Base-by-base conservation (phyloP, 805 yeast genomes). In the Lipomyces orientalis region DNA sequence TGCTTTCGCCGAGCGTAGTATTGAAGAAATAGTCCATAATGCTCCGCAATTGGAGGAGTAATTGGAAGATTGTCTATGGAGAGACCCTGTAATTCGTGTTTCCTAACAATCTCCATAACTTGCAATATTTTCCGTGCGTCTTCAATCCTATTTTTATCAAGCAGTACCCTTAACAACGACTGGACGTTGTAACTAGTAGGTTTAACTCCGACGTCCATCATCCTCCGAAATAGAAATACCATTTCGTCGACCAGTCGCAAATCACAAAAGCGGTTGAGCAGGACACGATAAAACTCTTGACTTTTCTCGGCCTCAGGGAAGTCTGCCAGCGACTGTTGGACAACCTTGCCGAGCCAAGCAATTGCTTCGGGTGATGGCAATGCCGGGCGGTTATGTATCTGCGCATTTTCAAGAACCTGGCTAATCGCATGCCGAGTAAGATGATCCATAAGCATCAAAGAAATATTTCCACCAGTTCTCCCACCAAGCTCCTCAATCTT, bases 11-110 rank as follows among this genome's bases (percentile, higher is more conserved):
- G 62, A n/a, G 55, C 35, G n/a, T 64, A 63, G 39, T 71, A 64
- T 49, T 61, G 61, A 19, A 71, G 29, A 31, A 71, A 61, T n/a
- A 67, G 61, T 7, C 46, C 57, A 49, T 69, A 71, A 46, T 69
- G 67, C 14, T 62, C 64, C 14, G 72, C 54, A n/a, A 54, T 59
- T 16, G 66, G 71, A 1, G 70, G 59, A 6, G 52, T 22, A 3
- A 58, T 22, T 0, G 49, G 22, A n/a, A 25, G 12, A 25, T 51
- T n/a, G 3, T 57, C 54, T 33, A 55, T 51, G 7, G 61, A 37
- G 33, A 52, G 46, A 25, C 64, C 70, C 14, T 37, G 39, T 22
- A 60, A 33, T 49, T 66, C 60, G 5, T 49, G 51, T 16, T 14
- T 25, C 19, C 65, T n/a, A 7, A 58, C 60, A 10, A 12, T 5